Percentiles rank a stretch among this genome's conserved stretches.
Evolutionary conservation across 805 yeast species (phyloP).

Genomic region (Ascoidea asiatica): DNA sequence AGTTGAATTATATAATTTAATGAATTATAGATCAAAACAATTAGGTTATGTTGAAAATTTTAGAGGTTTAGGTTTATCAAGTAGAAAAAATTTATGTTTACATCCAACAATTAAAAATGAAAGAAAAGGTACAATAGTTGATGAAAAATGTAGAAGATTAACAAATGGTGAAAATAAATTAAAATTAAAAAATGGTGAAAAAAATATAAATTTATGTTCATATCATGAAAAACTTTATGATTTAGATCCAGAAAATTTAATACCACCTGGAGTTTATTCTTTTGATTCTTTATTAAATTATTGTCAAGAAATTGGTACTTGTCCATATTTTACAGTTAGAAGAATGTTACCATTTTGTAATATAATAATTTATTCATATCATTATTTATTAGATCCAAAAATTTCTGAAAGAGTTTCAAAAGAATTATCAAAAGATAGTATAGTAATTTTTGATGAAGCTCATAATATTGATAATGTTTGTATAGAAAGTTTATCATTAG

Average conservation of each 20-base stretch:
- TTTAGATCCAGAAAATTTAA: conserved; percentile 73
- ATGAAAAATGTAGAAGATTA: conserved; percentile 89
- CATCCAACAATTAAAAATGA: conserved; percentile 84
- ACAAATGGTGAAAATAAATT: conserved; percentile 82
- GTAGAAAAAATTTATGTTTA: conserved; percentile 87
- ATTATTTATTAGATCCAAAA: conserved; percentile 90
- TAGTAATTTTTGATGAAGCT: conserved; percentile 95
- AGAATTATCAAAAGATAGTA: conserved; percentile 84
- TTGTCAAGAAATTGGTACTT: conserved; percentile 67
- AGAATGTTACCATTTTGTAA: conserved; percentile 95
- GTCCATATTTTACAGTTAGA: conserved; percentile 96
- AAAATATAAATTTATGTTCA: conserved; percentile 55
- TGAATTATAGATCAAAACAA: conserved; percentile 76
- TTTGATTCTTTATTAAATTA: conserved; percentile 72
- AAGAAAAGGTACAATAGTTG: conserved; percentile 83
- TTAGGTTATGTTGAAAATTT: conserved; percentile 83
- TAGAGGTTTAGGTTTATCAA: conserved; percentile 85
- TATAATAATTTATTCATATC: conserved; percentile 90
- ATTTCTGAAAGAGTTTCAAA: conserved; percentile 91
- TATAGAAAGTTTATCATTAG: conserved; percentile 86
- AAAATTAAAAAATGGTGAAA: conserved; percentile 44
- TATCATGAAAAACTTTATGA: conserved; percentile 86
- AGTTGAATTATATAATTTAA: conserved; percentile 75
- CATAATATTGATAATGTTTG: conserved; percentile 98
- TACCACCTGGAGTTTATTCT: conserved; percentile 91